Conservation (phyloP, 179 eudicot genomes). For the Nepenthes alata region DNA sequence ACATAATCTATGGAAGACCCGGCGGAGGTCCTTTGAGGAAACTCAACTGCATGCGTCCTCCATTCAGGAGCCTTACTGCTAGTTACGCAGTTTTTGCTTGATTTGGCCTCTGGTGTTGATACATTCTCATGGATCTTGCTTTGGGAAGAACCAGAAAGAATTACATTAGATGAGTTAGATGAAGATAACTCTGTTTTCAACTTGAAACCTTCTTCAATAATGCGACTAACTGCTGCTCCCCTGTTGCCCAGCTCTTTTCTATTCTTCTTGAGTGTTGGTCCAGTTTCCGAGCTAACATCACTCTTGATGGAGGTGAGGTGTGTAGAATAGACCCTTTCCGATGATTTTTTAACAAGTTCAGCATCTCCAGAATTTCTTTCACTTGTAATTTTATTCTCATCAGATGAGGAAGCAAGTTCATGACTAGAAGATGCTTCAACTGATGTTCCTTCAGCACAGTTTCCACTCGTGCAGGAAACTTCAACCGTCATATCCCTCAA, state of each 20-base stretch:
- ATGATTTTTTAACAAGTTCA: slow-evolving; percentile 21
- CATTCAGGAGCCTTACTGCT: neutral
- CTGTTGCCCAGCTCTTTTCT: slow-evolving; percentile 8
- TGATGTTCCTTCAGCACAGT: slow-evolving; percentile 5
- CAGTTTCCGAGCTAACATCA: slow-evolving; percentile 24
- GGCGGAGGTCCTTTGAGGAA: neutral
- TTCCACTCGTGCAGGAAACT: neutral
- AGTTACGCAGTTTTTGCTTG: neutral
- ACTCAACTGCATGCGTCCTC: neutral
- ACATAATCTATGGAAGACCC: slow-evolving; percentile 2
- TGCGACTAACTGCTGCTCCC: slow-evolving; percentile 5
- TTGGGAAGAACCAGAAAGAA: slow-evolving; percentile 9
- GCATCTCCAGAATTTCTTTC: slow-evolving; percentile 14
- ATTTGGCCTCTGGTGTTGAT: slow-evolving; percentile 5
- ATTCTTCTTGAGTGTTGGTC: slow-evolving; percentile 8
- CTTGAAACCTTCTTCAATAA: slow-evolving; percentile 1
- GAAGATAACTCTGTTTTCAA: slow-evolving; percentile 32
- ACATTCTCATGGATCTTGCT: slow-evolving; percentile 7
- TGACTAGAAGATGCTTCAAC: slow-evolving; percentile 3
- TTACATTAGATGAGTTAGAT: slow-evolving; percentile 22
- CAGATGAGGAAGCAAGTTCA: slow-evolving; percentile 13
- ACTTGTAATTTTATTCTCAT: slow-evolving; percentile 12
- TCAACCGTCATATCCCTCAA: slow-evolving; percentile 1
- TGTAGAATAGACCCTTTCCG: slow-evolving; percentile 14
- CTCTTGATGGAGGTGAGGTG: slow-evolving; percentile 19